These are phyloP conservation scores for Adansonia madagascariensis DNA, from an alignment of 441 rosid genomes.

Conservation along the genomic window DNA sequence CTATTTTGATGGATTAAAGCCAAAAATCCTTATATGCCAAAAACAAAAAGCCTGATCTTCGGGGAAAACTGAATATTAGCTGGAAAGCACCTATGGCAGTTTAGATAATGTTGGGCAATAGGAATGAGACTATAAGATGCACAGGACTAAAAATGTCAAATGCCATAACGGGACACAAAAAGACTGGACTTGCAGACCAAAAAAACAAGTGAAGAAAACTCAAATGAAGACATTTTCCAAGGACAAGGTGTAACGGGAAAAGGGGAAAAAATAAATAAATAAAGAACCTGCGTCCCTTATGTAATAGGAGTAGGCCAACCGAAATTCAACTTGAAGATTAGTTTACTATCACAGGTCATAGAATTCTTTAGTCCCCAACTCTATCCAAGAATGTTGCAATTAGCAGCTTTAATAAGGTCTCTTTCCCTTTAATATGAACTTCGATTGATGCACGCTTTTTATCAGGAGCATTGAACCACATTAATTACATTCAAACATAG, in stretches of 20 bases:
- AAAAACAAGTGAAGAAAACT: background rate
- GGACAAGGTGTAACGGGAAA: background rate
- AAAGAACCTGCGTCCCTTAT: background rate
- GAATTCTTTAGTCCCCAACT: background rate
- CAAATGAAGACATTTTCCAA: background rate
- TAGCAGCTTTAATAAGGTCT: no score
- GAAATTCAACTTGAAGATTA: background rate
- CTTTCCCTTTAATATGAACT: background rate
- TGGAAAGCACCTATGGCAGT: background rate
- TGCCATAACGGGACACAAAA: background rate
- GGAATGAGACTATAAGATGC: background rate
- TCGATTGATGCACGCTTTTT: background rate
- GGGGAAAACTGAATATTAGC: background rate
- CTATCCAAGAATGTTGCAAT: background rate
- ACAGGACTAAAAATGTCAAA: background rate
- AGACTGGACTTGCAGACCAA: background rate
- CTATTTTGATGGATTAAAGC: background rate
- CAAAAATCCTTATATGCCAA: background rate
- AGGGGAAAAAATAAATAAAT: background rate
- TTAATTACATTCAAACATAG: conserved; percentile 10
- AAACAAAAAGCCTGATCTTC: background rate
- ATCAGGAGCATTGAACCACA: background rate
- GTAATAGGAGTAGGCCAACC: background rate
- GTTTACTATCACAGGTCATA: background rate
- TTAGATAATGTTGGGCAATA: background rate